Evolutionary conservation across 2,329 filamentous ascomycete species (phyloP).

Genomic region (Chalaropsis thielavioides): DNA sequence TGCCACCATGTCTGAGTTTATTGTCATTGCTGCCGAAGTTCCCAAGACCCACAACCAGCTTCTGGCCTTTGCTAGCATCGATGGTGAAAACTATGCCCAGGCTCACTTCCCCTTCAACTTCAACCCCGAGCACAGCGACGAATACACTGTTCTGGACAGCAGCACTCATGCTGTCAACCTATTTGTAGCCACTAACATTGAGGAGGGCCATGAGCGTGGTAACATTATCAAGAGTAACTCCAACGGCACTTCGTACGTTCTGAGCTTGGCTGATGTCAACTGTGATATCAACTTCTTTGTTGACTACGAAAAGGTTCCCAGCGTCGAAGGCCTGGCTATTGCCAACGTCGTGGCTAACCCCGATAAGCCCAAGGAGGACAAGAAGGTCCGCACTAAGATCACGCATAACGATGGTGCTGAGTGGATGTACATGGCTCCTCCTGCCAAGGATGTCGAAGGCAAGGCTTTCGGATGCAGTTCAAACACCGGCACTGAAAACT

Average conservation of each 20-base stretch:
- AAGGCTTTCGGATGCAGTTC: slow-evolving; percentile 56
- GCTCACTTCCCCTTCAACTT: slow-evolving; percentile 81
- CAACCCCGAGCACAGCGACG: slow-evolving; percentile 52
- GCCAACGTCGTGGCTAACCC: slow-evolving; percentile 74
- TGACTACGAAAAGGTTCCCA: slow-evolving; percentile 91
- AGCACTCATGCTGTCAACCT: slow-evolving; percentile 89
- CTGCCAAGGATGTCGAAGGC: slow-evolving; percentile 52
- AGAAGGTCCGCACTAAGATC: slow-evolving; percentile 79
- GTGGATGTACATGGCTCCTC: slow-evolving; percentile 67
- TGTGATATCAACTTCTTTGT: slow-evolving; percentile 63
- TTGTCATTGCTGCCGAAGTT: slow-evolving; percentile 57
- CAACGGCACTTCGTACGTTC: slow-evolving; percentile 87
- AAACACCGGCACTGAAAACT: slow-evolving; percentile 46
- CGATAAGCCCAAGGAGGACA: slow-evolving; percentile 49
- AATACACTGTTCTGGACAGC: slow-evolving; percentile 88
- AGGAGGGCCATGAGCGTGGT: slow-evolving; percentile 54
- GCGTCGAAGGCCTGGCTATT: slow-evolving; percentile 76
- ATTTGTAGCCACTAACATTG: slow-evolving; percentile 68
- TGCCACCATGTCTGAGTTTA: slow-evolving; percentile 92
- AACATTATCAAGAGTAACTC: slow-evolving; percentile 96
- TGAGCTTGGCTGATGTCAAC: slow-evolving; percentile 71
- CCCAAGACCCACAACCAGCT: slow-evolving; percentile 42
- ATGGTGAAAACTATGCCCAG: slow-evolving; percentile 67
- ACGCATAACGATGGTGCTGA: slow-evolving; percentile 91
- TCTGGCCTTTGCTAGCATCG: slow-evolving; percentile 67